Evolutionary conservation across 2,329 filamentous ascomycete genomes (phyloP).

Genomic region (Trichoderma sp.): DNA sequence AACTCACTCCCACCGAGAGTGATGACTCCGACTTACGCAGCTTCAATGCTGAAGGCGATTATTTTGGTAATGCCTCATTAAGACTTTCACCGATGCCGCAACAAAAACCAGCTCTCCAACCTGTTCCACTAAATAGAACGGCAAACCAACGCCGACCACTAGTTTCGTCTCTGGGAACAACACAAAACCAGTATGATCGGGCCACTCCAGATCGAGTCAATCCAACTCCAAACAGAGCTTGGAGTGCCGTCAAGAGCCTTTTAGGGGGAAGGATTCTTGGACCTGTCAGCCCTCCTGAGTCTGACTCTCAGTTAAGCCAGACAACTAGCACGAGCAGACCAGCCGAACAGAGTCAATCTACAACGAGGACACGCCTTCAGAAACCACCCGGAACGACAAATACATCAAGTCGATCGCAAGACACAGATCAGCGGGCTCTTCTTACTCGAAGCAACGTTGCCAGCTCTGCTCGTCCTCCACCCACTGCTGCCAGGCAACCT

Average conservation of each 20-base stretch:
- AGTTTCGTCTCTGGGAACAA: neutral
- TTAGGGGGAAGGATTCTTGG: slow-evolving; percentile 1
- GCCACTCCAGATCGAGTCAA: neutral
- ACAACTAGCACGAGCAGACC: neutral
- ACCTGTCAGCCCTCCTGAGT: slow-evolving; percentile 25
- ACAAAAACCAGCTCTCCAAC: neutral
- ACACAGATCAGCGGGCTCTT: neutral
- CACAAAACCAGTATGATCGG: neutral
- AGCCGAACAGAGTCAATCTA: neutral
- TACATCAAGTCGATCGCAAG: neutral
- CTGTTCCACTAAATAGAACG: neutral
- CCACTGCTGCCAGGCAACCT: neutral
- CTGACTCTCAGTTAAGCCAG: slow-evolving; percentile 20
- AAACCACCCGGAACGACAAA: neutral
- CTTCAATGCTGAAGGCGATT: slow-evolving; percentile 44
- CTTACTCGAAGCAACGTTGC: neutral
- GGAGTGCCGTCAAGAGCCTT: slow-evolving; percentile 17
- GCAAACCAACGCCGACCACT: neutral
- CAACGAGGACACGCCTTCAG: neutral
- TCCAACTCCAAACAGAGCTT: slow-evolving; percentile 9
- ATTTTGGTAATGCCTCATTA: slow-evolving; percentile 46
- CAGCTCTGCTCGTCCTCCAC: neutral
- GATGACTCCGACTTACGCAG: slow-evolving; percentile 43
- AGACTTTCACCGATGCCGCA: slow-evolving; percentile 36
- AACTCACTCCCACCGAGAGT: slow-evolving; percentile 29